These are phyloP conservation scores for Populus tomentosa DNA, from an alignment of 441 rosid genomes.

Conservation along the genomic window DNA sequence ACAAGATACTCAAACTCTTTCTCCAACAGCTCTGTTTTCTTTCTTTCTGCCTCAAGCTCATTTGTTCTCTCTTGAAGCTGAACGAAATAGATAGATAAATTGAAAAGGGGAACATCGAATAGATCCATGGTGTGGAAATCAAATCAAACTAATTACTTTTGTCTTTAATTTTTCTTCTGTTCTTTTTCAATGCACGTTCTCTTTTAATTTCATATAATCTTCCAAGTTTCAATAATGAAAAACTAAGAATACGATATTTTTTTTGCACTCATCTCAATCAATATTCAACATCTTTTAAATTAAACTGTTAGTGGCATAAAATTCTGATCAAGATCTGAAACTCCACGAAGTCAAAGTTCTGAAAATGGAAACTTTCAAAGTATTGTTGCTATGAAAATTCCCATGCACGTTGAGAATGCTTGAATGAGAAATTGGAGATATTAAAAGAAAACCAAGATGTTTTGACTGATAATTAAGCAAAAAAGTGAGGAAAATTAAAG, in stretches of 20 bases:
- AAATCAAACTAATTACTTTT: too few relatives aligned
- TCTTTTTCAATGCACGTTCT: background rate
- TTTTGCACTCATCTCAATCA: background rate
- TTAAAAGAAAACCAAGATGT: too few relatives aligned
- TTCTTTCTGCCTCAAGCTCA: conserved; percentile 28
- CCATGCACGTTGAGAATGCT: too few relatives aligned
- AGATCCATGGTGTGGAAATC: background rate
- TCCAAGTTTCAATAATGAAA: background rate
- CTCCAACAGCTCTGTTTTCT: conserved; percentile 22
- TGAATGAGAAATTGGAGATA: too few relatives aligned
- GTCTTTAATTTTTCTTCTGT: background rate
- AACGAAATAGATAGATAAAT: background rate
- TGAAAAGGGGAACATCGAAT: background rate
- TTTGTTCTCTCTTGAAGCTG: conserved; percentile 15
- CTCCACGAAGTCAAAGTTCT: too few relatives aligned
- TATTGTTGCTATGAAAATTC: too few relatives aligned
- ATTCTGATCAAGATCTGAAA: too few relatives aligned
- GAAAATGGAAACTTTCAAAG: too few relatives aligned
- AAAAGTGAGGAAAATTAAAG: too few relatives aligned
- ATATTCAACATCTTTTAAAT: background rate
- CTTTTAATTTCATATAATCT: background rate
- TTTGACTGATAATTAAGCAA: too few relatives aligned
- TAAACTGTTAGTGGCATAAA: too few relatives aligned
- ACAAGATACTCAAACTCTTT: conserved; percentile 3
- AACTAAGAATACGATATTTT: background rate